Conservation (phyloP, 305 asterid genomes). For the Nicotiana rustica region DNA sequence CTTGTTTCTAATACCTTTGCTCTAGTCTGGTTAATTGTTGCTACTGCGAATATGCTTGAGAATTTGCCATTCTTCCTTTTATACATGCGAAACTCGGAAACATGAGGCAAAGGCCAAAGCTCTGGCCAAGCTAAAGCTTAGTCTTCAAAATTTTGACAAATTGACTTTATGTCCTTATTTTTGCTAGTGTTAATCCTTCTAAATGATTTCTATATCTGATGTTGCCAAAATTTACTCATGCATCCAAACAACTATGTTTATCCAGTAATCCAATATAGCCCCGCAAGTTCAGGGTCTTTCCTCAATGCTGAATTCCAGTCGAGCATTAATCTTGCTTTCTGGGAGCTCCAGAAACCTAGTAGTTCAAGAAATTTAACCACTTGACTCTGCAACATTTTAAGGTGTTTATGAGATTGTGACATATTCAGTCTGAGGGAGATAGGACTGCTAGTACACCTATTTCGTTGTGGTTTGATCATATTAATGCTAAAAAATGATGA, state of each 20-base stretch:
- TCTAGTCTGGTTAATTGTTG: not conserved
- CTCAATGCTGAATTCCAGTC: not conserved
- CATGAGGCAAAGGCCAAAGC: not conserved
- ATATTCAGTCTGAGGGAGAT: not conserved
- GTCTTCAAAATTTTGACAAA: constrained; percentile 10
- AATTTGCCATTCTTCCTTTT: constrained; percentile 2
- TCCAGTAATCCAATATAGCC: not conserved
- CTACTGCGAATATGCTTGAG: not conserved
- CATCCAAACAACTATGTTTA: constrained; percentile 5
- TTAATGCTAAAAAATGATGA: not conserved
- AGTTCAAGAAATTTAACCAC: constrained; percentile 15
- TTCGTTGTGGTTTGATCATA: not conserved
- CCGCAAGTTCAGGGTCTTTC: not conserved
- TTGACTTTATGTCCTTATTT: not conserved
- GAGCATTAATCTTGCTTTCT: constrained; percentile 5
- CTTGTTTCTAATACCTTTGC: not conserved
- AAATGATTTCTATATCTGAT: not conserved
- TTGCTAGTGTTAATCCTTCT: not conserved
- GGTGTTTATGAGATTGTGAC: not conserved
- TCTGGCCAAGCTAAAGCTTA: not conserved
- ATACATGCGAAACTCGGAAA: constrained; percentile 11
- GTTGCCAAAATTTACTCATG: not conserved
- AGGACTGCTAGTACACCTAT: not conserved
- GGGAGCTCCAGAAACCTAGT: not conserved
- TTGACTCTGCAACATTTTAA: constrained; percentile 4